Conservation (phyloP, 2,329 filamentous ascomycete genomes). For the Cladobotryum protrusum region DNA sequence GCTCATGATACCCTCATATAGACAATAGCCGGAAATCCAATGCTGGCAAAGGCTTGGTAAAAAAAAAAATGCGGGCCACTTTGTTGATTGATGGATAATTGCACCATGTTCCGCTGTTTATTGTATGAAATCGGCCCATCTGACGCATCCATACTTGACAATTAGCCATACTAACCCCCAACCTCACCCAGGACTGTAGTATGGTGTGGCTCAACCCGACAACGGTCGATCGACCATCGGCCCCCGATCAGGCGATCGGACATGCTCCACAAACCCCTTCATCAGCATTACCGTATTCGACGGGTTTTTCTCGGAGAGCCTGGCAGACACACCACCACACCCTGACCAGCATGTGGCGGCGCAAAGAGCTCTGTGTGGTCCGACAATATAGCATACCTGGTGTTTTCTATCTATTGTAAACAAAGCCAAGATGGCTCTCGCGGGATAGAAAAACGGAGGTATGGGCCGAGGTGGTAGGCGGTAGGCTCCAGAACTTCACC, state of each 20-base stretch:
- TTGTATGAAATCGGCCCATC: conserved; percentile 12
- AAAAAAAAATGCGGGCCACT: too few relatives aligned
- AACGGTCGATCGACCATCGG: conserved; percentile 8
- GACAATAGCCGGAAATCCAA: too few relatives aligned
- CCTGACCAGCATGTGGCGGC: background rate
- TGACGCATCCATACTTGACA: conserved; percentile 6
- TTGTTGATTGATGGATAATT: too few relatives aligned
- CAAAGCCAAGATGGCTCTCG: too few relatives aligned
- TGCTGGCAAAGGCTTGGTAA: too few relatives aligned
- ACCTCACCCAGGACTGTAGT: conserved; percentile 5
- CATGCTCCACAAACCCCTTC: conserved; percentile 3
- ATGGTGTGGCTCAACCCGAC: background rate
- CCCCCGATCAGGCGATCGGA: conserved; percentile 10
- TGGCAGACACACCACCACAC: background rate
- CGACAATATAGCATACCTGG: too few relatives aligned
- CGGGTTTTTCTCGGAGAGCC: background rate
- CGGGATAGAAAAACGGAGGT: too few relatives aligned
- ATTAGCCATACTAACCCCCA: conserved; percentile 6
- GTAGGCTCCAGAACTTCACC: too few relatives aligned
- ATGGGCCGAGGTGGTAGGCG: too few relatives aligned
- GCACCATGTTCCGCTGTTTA: background rate
- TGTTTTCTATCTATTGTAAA: too few relatives aligned
- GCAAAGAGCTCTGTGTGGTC: too few relatives aligned
- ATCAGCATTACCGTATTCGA: background rate
- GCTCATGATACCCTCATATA: too few relatives aligned